Evolutionary conservation across 306 rosid species (phyloP).

Genomic region (Crataegus laevigata): DNA sequence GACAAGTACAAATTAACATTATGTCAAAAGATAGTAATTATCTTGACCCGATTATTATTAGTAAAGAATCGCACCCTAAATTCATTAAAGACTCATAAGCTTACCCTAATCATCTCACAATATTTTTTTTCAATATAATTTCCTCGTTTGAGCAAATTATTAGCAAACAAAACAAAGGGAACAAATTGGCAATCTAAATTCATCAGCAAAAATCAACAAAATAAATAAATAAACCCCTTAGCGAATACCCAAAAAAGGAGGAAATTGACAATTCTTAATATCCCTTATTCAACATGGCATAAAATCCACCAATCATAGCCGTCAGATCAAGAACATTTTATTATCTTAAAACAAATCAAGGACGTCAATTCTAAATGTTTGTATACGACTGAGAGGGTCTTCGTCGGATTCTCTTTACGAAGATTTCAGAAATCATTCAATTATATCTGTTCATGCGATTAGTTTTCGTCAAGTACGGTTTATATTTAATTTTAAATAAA

Average conservation of each 20-base stretch:
- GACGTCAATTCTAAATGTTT: no score
- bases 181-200: background rate
- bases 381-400: accelerated
- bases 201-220: no score
- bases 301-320: background rate
- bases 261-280: background rate
- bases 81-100: no score
- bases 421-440: accelerated
- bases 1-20: no score
- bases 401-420: accelerated
- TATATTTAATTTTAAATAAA: no score
- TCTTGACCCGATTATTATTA: no score
- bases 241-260: background rate
- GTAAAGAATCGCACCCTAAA: no score
- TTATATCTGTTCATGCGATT: accelerated
- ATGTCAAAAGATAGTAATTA: no score
- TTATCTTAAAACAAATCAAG: no score
- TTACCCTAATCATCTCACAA: no score
- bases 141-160: background rate
- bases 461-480: accelerated
- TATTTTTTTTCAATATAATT: no score
- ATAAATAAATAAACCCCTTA: background rate
- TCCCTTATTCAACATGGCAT: background rate
- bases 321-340: background rate
- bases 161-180: background rate